These are phyloP conservation scores for Physcomitrium patens DNA, from an alignment of 225 moss, liverwort and hornwort genomes.

Conservation along the genomic window DNA sequence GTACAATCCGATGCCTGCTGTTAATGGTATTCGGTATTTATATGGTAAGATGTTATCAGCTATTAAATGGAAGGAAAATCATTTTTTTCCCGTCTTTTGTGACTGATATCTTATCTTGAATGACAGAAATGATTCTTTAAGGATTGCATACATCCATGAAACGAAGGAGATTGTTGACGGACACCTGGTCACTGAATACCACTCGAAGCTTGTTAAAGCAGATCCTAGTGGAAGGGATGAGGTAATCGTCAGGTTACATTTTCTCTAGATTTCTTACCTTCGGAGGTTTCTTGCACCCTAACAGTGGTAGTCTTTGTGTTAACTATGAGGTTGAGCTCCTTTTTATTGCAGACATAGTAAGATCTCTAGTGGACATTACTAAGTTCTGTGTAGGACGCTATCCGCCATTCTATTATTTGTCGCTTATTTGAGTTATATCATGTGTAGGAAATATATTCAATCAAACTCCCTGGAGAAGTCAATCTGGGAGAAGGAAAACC, in stretches of 20 bases:
- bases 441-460: slow-evolving; percentile 64
- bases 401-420: neutral
- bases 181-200: slow-evolving; percentile 45
- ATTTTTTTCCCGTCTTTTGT: neutral
- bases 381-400: too few relatives aligned
- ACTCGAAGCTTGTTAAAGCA: slow-evolving; percentile 65
- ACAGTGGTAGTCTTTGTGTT: neutral
- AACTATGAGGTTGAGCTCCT: neutral
- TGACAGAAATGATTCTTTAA: slow-evolving; percentile 63
- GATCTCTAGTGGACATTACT: neutral
- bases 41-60: neutral
- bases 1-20: slow-evolving; percentile 6
- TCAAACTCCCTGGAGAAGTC: slow-evolving; percentile 63
- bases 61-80: slow-evolving; percentile 16
- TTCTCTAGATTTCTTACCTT: neutral
- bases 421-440: slow-evolving; percentile 18
- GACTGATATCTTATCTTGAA: slow-evolving; percentile 19
- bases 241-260: slow-evolving; percentile 27
- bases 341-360: slow-evolving; percentile 11
- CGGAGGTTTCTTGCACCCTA: slow-evolving; percentile 1
- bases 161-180: slow-evolving; percentile 37
- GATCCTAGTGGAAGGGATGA: slow-evolving; percentile 70
- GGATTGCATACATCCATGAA: slow-evolving; percentile 62
- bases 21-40: slow-evolving; percentile 2
- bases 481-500: slow-evolving; percentile 61